Percentiles rank a stretch among this genome's conserved stretches.
Conservation (phyloP, 1,139 yeast genomes). For the Saccharomyces hybrid region DNA sequence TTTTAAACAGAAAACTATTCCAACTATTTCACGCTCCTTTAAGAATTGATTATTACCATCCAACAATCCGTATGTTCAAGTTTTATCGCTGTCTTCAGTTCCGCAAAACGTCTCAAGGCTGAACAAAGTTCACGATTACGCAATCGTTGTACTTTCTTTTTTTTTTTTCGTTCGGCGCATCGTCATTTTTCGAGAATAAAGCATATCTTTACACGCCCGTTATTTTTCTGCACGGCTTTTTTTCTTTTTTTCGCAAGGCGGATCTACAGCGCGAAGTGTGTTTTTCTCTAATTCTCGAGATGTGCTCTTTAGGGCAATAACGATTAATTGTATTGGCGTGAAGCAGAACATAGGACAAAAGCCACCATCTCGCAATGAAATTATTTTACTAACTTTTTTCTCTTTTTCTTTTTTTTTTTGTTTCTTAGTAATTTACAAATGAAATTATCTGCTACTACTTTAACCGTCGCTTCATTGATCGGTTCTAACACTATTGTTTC, state of each 20-base stretch:
- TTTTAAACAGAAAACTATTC: neutral
- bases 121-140: neutral
- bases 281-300: neutral
- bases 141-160: neutral
- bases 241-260: neutral
- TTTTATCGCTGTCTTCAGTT: neutral
- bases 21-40: neutral
- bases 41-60: neutral
- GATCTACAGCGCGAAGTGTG: neutral
- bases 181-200: neutral
- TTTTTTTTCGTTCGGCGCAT: neutral
- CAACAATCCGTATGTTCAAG: neutral
- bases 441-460: constrained; percentile 34
- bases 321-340: neutral
- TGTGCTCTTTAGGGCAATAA: neutral
- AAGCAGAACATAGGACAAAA: neutral
- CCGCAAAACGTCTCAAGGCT: neutral
- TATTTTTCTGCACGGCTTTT: neutral
- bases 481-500: constrained; percentile 14
- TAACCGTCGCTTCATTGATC: constrained; percentile 9
- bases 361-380: neutral
- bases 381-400: neutral
- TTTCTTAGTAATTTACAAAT: constrained; percentile 15
- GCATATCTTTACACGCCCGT: neutral
- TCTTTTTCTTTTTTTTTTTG: too few relatives aligned